A percentile compares a stretch with the other conserved stretches of the same genome.
These are phyloP conservation scores for Populus trichocarpa DNA, from an alignment of 441 rosid genomes.

Conservation along the genomic window DNA sequence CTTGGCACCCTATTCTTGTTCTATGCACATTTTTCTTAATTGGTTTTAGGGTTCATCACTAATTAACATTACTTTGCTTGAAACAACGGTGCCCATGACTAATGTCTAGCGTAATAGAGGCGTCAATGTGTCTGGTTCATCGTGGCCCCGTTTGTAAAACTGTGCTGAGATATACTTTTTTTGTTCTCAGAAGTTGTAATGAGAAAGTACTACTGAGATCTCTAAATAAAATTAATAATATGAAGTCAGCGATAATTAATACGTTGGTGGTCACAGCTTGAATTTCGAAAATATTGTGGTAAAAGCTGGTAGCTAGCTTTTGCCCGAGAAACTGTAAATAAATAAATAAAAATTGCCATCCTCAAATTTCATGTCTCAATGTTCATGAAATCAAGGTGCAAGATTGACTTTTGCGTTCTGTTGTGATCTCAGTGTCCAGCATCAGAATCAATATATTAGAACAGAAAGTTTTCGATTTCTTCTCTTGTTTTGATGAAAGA, in stretches of 20 bases:
- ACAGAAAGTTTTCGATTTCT: not conserved
- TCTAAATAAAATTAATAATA: no score
- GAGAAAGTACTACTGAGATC: not conserved
- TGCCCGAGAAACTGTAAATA: not conserved
- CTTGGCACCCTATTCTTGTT: not conserved
- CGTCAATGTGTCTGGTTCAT: not conserved
- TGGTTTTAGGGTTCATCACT: not conserved
- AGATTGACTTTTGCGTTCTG: not conserved
- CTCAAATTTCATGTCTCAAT: not conserved
- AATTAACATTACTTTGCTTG: not conserved
- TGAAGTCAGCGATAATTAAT: not conserved
- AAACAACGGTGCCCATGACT: not conserved
- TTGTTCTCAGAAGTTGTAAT: no score
- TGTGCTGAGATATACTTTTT: not conserved
- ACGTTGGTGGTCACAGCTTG: not conserved
- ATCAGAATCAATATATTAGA: not conserved
- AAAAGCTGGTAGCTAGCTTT: not conserved
- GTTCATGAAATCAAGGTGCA: not conserved
- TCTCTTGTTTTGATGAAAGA: not conserved
- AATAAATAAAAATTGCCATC: not conserved
- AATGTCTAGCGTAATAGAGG: not conserved
- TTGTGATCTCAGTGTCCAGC: not conserved
- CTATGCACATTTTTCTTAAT: not conserved
- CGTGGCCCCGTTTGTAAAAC: not conserved
- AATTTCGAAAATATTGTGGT: not conserved